Evolutionary conservation across 192 early-diverging fungal species (phyloP).

Genomic region (Backusella sp.): DNA sequence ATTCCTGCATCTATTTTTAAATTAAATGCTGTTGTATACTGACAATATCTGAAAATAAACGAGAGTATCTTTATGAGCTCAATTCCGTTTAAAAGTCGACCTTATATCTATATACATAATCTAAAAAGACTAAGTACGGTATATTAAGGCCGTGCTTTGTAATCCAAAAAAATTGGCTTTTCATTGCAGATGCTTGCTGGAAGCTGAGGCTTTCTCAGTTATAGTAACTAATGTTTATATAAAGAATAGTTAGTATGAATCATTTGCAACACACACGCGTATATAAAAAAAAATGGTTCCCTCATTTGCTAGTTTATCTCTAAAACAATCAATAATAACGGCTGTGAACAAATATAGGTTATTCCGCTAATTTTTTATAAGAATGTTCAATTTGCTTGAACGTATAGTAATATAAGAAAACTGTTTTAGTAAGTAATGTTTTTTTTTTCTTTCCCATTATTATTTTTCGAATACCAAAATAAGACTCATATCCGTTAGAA

Average conservation of each 20-base stretch:
- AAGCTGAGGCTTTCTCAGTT: not conserved
- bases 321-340: not conserved
- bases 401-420: not conserved
- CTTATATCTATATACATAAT: not conserved
- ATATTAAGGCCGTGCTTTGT: not conserved
- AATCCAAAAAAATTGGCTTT: not conserved
- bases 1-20: slow-evolving; percentile 2
- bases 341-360: not conserved
- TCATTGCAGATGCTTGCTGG: not conserved
- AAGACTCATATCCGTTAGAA: not conserved
- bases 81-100: not conserved
- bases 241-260: not conserved
- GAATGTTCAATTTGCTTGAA: not conserved
- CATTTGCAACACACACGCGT: not conserved
- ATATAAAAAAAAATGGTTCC: not conserved
- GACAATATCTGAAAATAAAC: not conserved
- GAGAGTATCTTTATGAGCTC: not conserved
- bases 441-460: not conserved
- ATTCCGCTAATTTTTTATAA: not conserved
- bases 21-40: not conserved
- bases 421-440: not conserved
- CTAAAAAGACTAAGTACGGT: not conserved
- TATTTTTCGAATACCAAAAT: not conserved
- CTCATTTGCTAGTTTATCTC: not conserved
- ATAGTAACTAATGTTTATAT: not conserved